Evolutionary conservation across 352 stramenopile species (phyloP).

Genomic region (Pythium rhizo-oryzae): DNA sequence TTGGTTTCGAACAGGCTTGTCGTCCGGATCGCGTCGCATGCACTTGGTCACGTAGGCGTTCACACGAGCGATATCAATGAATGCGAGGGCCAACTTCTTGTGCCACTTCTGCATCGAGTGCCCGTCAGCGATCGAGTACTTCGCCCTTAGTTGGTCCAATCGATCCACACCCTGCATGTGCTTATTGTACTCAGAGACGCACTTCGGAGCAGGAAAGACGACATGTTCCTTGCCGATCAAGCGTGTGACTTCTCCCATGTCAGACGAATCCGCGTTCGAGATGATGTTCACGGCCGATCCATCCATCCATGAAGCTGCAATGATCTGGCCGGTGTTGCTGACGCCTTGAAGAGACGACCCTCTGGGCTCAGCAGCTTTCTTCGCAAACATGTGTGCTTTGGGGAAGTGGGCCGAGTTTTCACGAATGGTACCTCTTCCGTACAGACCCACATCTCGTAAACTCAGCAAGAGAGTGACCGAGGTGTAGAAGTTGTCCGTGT

Average conservation of each 20-base stretch:
- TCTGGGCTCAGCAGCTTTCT: conserved; percentile 8
- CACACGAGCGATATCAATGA: conserved; percentile 34
- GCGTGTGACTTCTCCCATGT: conserved; percentile 18
- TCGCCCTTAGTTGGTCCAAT: conserved; percentile 32
- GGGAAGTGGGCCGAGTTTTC: conserved; percentile 29
- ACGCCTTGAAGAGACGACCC: conserved; percentile 21
- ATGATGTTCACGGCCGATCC: conserved; percentile 32
- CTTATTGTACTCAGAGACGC: conserved; percentile 34
- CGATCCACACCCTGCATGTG: conserved; percentile 41
- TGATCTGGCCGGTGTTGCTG: conserved; percentile 22
- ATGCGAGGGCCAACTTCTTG: conserved; percentile 32
- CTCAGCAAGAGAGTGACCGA: conserved; percentile 26
- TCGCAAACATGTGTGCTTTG: conserved; percentile 19
- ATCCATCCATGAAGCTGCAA: conserved; percentile 36
- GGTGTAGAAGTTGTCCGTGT: conserved; percentile 43
- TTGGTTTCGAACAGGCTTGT: too few species aligned
- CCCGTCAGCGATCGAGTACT: conserved; percentile 29
- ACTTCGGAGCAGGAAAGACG: conserved; percentile 25
- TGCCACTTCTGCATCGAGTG: conserved; percentile 41
- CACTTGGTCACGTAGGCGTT: too few species aligned
- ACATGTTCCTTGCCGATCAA: conserved; percentile 18
- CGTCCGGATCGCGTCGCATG: too few species aligned
- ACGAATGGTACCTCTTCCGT: conserved; percentile 29
- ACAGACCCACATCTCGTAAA: conserved; percentile 31
- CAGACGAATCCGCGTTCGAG: conserved; percentile 30